phyloP scores from a whole-genome alignment of 441 rosid species.

The Capsella rubella region DNA sequence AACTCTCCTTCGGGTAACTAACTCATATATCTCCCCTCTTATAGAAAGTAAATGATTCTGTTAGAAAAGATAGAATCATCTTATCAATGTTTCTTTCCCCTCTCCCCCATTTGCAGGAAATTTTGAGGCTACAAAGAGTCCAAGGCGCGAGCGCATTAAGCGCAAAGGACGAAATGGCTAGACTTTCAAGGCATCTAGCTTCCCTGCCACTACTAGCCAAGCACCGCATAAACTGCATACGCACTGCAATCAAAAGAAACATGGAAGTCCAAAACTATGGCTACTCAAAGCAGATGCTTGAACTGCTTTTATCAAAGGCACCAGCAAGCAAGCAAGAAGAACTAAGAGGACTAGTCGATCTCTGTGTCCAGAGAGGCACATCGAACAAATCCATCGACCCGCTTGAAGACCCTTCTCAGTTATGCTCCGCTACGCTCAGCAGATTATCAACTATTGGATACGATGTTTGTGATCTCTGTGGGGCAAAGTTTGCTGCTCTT shows the following conservation, averaged over 20 bases:
- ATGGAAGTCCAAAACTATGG: slow-evolving; percentile 98
- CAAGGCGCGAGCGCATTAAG: slow-evolving; percentile 94
- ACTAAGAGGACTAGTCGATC: slow-evolving; percentile 82
- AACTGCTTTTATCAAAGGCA: slow-evolving; percentile 92
- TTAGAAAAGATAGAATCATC: slow-evolving; percentile 3
- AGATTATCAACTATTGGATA: slow-evolving; percentile 96
- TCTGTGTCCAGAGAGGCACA: slow-evolving; percentile 88
- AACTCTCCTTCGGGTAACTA: slow-evolving; percentile 81
- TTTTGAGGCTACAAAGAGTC: slow-evolving; percentile 81
- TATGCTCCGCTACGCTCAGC: slow-evolving; percentile 95
- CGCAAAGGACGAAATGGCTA: slow-evolving; percentile 98
- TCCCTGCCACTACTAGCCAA: slow-evolving; percentile 92
- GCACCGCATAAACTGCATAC: slow-evolving; percentile 95
- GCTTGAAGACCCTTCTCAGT: slow-evolving; percentile 91
- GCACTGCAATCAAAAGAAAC: slow-evolving; percentile 94
- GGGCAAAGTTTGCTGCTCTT: slow-evolving; percentile 94
- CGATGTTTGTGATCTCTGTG: slow-evolving; percentile 96
- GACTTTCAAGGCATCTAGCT: slow-evolving; percentile 91
- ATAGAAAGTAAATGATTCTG: background rate
- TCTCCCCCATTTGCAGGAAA: slow-evolving; percentile 66
- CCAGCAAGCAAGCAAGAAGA: slow-evolving; percentile 94
- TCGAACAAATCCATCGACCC: slow-evolving; percentile 97
- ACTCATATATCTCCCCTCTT: background rate
- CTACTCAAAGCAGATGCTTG: slow-evolving; percentile 96
- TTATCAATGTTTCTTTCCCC: background rate